Evolutionary conservation across 345 rosid species (phyloP), one percentile per base, ranked within the genome.

Genomic region (Diplotaxis tenuifolia): DNA sequence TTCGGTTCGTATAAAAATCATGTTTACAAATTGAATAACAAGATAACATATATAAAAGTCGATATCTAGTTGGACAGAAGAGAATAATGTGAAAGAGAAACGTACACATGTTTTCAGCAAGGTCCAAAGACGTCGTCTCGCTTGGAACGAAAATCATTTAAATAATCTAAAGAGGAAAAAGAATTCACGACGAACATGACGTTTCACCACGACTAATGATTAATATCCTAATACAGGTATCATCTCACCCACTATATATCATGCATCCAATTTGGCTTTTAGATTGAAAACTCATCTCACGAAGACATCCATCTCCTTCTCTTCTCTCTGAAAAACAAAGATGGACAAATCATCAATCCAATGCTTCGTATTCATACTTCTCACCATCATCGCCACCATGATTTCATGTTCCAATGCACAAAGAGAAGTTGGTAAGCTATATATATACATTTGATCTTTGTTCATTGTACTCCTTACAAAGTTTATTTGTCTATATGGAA

Each of bases 351-450:
- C 61, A 70, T 57, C 49, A 23, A 47, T 65, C 29, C 66, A 16
- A 25, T 47, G 60, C 34, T 25, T 69, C 20, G 23, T 76, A 47
- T 47, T 70, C 34, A 3, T 75, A 20, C 42, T 65, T 70, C 20
- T 76, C 42, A 68, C 65, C 32, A 59, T 62, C 31, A 25, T 60
- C 27, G 16, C 22, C 49, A 62, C 52, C 66, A 63, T 25, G 6
- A 42, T 70, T 10, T 47, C 62, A 2, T 57, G 53, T 58, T 70
- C 70, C 0, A 57, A 28, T 63, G 80, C 71, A 32, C 21, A 62
- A 31, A 12, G 80, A 58, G 80, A 76, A 76, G 71, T 70, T 71
- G 80, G 80, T 76, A 76, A 57, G 75, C 4, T 18, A 29, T 4
- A 64, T 18, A 29, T 4, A 64, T 45, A 45, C 31, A 4, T 27